Base-by-base conservation (phyloP, 2,329 filamentous ascomycete species). In the Cercospora zeina region DNA sequence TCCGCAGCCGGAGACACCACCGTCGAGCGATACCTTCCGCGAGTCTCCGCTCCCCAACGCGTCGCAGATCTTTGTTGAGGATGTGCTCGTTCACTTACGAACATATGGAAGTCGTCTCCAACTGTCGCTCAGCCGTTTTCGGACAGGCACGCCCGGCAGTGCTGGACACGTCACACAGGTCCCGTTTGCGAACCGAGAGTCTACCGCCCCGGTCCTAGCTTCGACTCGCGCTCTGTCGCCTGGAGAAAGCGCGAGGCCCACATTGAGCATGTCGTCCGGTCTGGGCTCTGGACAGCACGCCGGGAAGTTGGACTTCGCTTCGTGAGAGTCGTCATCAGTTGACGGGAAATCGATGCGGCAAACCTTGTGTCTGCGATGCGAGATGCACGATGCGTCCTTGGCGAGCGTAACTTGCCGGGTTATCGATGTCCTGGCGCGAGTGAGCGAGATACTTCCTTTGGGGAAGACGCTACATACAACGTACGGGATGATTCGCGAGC, bases 141-240 rank as follows among this genome's bases (percentile, higher is more conserved):
- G 19, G 39, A 24, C 19, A 45, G 21, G 42, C 42, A 49, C 19
- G 42, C 42, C 42, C 16, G 42, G 42, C 42, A 47, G 42, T 47
- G 42, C 42, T 47, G 42, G 42, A 47, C 19, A 47, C n/a, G n/a
- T n/a, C n/a, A n/a, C n/a, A n/a, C n/a, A 47, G 19, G 42, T 47
- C 42, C 16, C 42, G 13, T 13, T 19, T 24, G 42, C 11, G 16
- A 47, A 47, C 10, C 42, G 42, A 49, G 42, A 49, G 42, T 14
- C 21, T 30, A 19, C 42, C 42, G 21, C 11, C 42, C 21, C 21
- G 27, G 42, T 19, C 21, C 21, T 27, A 49, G 27, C 21, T 49
- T 27, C 42, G 21, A 49, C 24, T 21, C 24, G 24, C 24, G 19
- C 24, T 13, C 21, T 27, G 13, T 49, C 13, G 19, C 42, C 39